phyloP scores from a whole-genome alignment of 257 asterid genomes.

The Anisodus acutangulus region DNA sequence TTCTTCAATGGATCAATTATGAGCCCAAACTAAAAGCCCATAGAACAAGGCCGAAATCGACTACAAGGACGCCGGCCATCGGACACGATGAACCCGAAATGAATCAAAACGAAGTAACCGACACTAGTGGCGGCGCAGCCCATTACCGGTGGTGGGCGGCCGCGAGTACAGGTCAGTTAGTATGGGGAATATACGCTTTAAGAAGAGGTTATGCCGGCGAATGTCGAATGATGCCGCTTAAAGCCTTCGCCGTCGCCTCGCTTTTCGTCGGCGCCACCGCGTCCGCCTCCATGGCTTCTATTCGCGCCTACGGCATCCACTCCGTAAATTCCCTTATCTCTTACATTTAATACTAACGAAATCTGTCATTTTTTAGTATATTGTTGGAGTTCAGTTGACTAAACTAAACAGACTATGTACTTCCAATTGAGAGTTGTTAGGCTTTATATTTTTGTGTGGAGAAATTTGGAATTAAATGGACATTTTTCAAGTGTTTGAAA shows the following conservation, averaged over 20 bases:
- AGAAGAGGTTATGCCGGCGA: slow-evolving; percentile 61
- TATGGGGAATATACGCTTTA: slow-evolving; percentile 54
- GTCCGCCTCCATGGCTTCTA: slow-evolving; percentile 59
- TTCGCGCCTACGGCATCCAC: slow-evolving; percentile 61
- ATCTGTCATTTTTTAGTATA: neutral
- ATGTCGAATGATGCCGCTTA: slow-evolving; percentile 66
- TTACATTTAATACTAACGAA: neutral
- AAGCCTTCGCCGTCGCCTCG: slow-evolving; percentile 81
- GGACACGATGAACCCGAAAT: slow-evolving; percentile 36
- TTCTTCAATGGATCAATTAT: neutral
- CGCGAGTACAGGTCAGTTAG: slow-evolving; percentile 65
- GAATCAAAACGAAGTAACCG: slow-evolving; percentile 46
- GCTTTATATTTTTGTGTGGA: neutral
- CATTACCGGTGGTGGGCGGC: slow-evolving; percentile 69
- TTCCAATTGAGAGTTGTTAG: neutral
- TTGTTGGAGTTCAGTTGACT: neutral
- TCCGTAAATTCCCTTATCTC: slow-evolving; percentile 47
- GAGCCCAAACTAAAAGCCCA: slow-evolving; percentile 26
- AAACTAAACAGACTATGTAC: neutral
- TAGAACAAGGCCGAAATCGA: neutral
- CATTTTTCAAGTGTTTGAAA: neutral
- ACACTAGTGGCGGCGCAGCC: slow-evolving; percentile 25
- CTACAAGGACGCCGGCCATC: neutral
- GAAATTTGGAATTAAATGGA: neutral
- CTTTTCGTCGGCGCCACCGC: slow-evolving; percentile 75